These are phyloP conservation scores for Calcarisporium arbuscula DNA, from an alignment of 2,329 filamentous ascomycete genomes.

Conservation along the genomic window DNA sequence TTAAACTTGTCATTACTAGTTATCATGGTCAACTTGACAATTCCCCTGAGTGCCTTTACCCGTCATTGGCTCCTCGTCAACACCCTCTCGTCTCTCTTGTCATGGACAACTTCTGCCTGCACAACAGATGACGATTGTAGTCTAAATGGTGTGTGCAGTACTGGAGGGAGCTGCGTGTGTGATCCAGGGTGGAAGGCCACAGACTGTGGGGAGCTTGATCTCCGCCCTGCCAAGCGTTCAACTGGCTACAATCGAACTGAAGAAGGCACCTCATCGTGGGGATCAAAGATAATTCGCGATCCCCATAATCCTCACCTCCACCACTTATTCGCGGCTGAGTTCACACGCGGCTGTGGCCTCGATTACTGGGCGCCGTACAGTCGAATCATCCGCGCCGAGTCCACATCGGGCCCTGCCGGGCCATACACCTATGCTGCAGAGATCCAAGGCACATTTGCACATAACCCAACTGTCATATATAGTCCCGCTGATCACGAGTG, in stretches of 20 bases:
- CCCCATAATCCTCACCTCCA: constrained; percentile 28
- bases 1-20: no score
- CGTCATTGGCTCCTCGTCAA: no score
- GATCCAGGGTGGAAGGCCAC: constrained; percentile 37
- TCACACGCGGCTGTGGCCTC: constrained; percentile 38
- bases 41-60: no score
- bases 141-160: constrained; percentile 21
- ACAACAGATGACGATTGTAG: constrained; percentile 22
- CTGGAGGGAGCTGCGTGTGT: constrained; percentile 14
- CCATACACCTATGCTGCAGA: constrained; percentile 36
- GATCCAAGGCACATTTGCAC: constrained; percentile 35
- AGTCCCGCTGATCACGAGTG: constrained; percentile 37
- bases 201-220: constrained; percentile 39
- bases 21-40: no score
- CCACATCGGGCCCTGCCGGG: constrained; percentile 32
- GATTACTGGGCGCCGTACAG: constrained; percentile 40
- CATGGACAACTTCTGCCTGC: constrained; percentile 12
- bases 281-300: constrained; percentile 39
- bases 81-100: no score
- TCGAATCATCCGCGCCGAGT: constrained; percentile 39
- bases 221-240: constrained; percentile 30
- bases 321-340: constrained; percentile 39
- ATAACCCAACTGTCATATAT: constrained; percentile 39
- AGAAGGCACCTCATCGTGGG: constrained; percentile 39
- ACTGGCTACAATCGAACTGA: constrained; percentile 41